phyloP scores from a whole-genome alignment of 345 rosid genomes.

The Lumnitzera racemosa region DNA sequence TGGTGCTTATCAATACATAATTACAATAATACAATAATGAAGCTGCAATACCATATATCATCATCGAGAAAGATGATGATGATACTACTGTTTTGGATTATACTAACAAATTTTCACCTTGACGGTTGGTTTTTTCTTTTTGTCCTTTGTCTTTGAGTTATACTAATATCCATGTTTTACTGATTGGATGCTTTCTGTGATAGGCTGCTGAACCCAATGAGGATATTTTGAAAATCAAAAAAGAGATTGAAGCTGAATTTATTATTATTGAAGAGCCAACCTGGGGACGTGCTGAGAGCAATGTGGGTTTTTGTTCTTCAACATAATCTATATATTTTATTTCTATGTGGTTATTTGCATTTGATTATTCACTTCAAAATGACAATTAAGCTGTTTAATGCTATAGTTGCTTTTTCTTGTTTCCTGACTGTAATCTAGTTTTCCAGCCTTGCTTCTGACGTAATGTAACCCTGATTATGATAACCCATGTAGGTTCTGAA shows the following conservation, averaged over 20 bases:
- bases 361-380: no score
- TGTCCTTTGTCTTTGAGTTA: slow-evolving; percentile 1
- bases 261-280: slow-evolving; percentile 60
- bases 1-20: background rate
- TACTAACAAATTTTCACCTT: no score
- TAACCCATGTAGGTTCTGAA: slow-evolving; percentile 25
- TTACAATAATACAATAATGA: background rate
- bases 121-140: background rate
- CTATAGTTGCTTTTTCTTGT: background rate
- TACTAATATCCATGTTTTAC: background rate
- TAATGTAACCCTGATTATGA: no score
- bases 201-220: slow-evolving; percentile 49
- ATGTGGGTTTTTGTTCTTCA: slow-evolving; percentile 32
- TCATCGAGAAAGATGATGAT: background rate
- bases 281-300: slow-evolving; percentile 59
- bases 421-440: no score
- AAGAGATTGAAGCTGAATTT: slow-evolving; percentile 62
- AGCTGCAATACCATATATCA: background rate
- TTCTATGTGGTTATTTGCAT: no score
- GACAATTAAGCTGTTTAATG: background rate
- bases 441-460: no score
- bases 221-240: slow-evolving; percentile 54
- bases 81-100: no score
- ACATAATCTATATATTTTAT: background rate
- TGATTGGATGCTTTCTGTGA: slow-evolving; percentile 3